These are phyloP conservation scores for Panicum hallii DNA, from an alignment of 202 grass and related monocot genomes.

Conservation along the genomic window DNA sequence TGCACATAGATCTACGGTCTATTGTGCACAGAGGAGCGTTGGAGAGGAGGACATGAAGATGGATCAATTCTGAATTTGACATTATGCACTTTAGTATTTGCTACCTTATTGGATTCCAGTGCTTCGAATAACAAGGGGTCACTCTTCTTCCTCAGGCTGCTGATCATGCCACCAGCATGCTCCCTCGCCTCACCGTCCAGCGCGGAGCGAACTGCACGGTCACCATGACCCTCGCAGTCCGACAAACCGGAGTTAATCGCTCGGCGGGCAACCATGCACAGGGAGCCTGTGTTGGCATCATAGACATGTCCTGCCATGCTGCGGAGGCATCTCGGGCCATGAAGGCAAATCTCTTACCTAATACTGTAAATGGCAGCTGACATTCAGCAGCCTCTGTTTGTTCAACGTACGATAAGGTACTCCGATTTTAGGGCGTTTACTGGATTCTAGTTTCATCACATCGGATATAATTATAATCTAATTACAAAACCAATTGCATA, in stretches of 20 bases:
- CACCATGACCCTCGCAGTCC: too few species aligned
- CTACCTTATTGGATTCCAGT: background rate
- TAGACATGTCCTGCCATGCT: background rate
- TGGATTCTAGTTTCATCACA: too few species aligned
- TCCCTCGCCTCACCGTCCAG: background rate
- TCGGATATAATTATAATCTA: too few species aligned
- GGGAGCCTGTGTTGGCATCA: background rate
- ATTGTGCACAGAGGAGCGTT: too few species aligned
- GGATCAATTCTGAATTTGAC: too few species aligned
- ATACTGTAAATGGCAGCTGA: conserved; percentile 25
- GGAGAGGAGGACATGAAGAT: too few species aligned
- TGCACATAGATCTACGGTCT: too few species aligned
- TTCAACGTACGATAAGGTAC: background rate
- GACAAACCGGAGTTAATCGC: background rate
- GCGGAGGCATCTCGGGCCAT: background rate
- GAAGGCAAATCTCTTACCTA: background rate
- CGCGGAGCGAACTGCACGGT: too few species aligned
- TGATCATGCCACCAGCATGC: background rate
- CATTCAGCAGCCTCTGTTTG: conserved; percentile 31
- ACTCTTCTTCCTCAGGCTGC: background rate
- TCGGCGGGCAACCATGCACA: conserved; percentile 12
- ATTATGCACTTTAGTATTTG: too few species aligned
- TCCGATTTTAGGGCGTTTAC: too few species aligned
- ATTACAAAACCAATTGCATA: too few species aligned
- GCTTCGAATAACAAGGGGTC: conserved; percentile 4